phyloP scores from a whole-genome alignment of 495 filamentous ascomycete genomes.

The Tuber melanosporum region DNA sequence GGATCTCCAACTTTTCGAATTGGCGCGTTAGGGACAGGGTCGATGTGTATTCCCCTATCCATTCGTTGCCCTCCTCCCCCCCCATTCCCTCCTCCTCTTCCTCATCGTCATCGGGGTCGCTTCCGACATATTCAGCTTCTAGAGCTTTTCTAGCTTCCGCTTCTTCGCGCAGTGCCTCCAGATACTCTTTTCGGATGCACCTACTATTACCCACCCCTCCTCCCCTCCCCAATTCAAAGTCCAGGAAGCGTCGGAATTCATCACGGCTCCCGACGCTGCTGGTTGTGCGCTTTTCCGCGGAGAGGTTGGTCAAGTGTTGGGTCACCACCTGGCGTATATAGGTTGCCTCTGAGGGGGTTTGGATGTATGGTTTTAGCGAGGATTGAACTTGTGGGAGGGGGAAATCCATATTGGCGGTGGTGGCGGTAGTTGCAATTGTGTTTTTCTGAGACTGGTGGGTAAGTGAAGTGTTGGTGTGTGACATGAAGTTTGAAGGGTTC shows the following conservation, averaged over 20 bases:
- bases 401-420: constrained; percentile 16
- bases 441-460: not conserved
- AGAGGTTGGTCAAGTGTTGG: constrained; percentile 32
- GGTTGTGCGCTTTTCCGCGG: constrained; percentile 36
- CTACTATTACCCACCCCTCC: not conserved
- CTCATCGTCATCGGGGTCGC: constrained; percentile 13
- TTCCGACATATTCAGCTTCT: constrained; percentile 16
- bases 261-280: constrained; percentile 29
- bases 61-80: constrained; percentile 12
- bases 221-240: constrained; percentile 33
- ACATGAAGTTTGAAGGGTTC: not conserved
- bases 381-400: constrained; percentile 32
- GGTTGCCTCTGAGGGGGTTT: constrained; percentile 22
- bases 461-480: not conserved
- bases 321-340: constrained; percentile 33
- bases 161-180: constrained; percentile 31
- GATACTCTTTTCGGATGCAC: constrained; percentile 30
- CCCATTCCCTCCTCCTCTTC: constrained; percentile 17
- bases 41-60: constrained; percentile 33
- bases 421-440: constrained; percentile 14
- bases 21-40: constrained; percentile 29
- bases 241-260: constrained; percentile 38
- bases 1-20: constrained; percentile 25
- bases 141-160: constrained; percentile 30
- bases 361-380: constrained; percentile 28